Evolutionary conservation across 257 asterid species (phyloP), one percentile per base, ranked within the genome.

Genomic region (Solanum medicagineum): DNA sequence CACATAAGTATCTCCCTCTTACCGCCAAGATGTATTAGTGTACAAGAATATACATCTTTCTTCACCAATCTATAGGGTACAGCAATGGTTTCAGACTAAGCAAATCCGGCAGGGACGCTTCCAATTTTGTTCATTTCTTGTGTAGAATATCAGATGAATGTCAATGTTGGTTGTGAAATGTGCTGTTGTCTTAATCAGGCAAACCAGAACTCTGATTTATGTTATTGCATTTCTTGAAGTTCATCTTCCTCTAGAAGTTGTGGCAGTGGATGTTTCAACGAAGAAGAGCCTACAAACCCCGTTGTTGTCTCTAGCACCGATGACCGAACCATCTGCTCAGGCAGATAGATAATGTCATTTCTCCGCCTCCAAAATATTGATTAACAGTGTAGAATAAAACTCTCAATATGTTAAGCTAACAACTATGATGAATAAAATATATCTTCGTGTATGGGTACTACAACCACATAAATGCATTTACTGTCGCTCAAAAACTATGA

Each of bases 241-340:
- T 81, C 10, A 53, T 88, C 95, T 85, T 92, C 97, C 22, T 93
- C 96, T 19, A 91, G 92, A 24, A 87, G 85, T 68, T 84, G 89
- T 51, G 90, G 90, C 83, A 81, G 47, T 2, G 92, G 53, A 16
- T 89, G 62, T 85, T 90, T 93, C 55, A 44, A 86, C 85, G 59
- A 85, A 80, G 91, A 88, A 55, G 91, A 69, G 59, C 91, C 90
- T 73, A 84, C 85, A 85, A 88, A 91, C 63, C 92, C 98, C 4
- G 4, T 3, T 62, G 80, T 87, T 81, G 91, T 94, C 45, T 95
- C 99, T 32, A 88, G 80, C 88, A 89, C 89, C 5, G 87, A 91
- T 84, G 90, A 90, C 55, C 98, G 90, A 59, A 96, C 98, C 87
- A 90, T 91, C 99, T 95, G 97, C 93, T 90, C 15, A 66, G 32